These are phyloP conservation scores for Colletotrichum navitas DNA, from an alignment of 2,329 filamentous ascomycete genomes.

Conservation along the genomic window DNA sequence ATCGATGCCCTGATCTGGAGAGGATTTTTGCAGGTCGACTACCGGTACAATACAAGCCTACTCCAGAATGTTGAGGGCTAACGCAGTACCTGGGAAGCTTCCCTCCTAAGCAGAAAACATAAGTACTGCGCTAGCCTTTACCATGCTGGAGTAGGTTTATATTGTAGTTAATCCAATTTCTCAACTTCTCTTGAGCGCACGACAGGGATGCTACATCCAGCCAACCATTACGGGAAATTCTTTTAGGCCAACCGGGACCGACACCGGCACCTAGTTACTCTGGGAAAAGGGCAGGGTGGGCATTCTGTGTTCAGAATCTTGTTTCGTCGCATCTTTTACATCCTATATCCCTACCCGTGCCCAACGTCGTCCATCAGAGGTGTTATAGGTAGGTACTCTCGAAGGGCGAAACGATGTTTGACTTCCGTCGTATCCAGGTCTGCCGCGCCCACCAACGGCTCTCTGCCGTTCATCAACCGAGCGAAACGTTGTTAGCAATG, in stretches of 20 bases:
- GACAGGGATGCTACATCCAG: constrained; percentile 13
- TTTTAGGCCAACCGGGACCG: constrained; percentile 9
- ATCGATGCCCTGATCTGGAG: constrained; percentile 19
- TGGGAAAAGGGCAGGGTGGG: background rate
- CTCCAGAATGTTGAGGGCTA: no score
- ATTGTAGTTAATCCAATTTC: constrained; percentile 10
- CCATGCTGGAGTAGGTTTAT: no score
- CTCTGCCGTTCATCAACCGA: background rate
- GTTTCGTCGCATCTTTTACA: constrained; percentile 4
- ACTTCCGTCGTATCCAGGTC: constrained; percentile 22
- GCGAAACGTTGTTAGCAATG: constrained; percentile 2
- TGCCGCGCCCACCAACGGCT: constrained; percentile 18
- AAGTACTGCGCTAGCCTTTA: no score
- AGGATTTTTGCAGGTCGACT: constrained; percentile 25
- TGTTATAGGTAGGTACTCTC: constrained; percentile 1
- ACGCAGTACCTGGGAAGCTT: no score
- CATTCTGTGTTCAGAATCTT: background rate
- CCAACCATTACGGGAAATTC: constrained; percentile 9
- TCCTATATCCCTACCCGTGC: constrained; percentile 21
- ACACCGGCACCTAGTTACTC: constrained; percentile 10
- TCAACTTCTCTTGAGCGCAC: constrained; percentile 2
- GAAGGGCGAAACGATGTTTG: constrained; percentile 38
- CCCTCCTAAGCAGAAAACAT: no score
- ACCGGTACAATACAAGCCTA: no score
- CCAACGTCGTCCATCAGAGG: constrained; percentile 19